Conservation (phyloP, 768 basidiomycete genomes). For the Sarcodon aspratus region DNA sequence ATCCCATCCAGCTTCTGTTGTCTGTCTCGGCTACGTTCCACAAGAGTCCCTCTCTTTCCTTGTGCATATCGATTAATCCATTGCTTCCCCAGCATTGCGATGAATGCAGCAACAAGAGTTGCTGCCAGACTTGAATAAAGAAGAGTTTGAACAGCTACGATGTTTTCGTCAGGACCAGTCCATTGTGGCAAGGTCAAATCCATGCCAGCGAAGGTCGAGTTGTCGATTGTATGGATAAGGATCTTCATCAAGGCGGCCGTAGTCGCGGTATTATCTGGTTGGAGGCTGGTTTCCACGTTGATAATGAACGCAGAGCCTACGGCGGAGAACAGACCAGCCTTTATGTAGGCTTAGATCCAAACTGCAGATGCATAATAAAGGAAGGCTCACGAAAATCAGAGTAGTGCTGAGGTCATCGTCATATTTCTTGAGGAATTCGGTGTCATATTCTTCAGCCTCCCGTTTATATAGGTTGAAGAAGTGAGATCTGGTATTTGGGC, state of each 20-base stretch:
- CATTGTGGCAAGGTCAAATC: conserved; percentile 1
- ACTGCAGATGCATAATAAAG: no score
- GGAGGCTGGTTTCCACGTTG: conserved; percentile 3
- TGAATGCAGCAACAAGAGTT: conserved; percentile 8
- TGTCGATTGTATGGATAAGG: conserved; percentile 7
- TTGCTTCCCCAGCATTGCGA: conserved; percentile 11
- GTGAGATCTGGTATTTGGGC: neutral
- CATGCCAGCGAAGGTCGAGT: conserved; percentile 6
- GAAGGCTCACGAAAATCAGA: neutral
- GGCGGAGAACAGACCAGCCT: conserved; percentile 10
- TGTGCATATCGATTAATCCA: conserved; percentile 6
- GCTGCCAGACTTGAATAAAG: conserved; percentile 8
- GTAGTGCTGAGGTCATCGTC: neutral
- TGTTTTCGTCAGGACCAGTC: conserved; percentile 4
- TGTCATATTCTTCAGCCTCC: neutral
- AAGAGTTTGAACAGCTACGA: conserved; percentile 6
- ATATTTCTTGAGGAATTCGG: neutral
- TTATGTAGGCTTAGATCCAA: neutral
- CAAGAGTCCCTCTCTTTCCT: conserved; percentile 5
- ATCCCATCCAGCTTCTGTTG: conserved; percentile 8
- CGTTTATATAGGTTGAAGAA: neutral
- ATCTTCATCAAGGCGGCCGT: conserved; percentile 7
- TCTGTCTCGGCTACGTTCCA: conserved; percentile 7
- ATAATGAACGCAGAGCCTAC: conserved; percentile 9
- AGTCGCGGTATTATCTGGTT: conserved; percentile 3